Evolutionary conservation across 345 rosid genomes (phyloP), one percentile per base, ranked within the genome.

Genomic region (Lepidium sativum): DNA sequence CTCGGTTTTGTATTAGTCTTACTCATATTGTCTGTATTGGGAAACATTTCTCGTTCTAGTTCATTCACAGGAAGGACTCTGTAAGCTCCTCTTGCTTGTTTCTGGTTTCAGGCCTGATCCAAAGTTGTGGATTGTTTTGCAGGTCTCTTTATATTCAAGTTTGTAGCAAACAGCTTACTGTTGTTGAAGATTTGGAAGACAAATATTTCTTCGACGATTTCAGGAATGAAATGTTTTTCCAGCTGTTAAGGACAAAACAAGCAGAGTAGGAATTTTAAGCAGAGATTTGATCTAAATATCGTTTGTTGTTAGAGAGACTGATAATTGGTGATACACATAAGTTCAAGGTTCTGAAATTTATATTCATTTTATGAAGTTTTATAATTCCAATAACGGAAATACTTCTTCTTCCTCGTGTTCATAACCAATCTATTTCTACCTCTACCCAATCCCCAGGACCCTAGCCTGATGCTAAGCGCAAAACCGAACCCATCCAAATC

Each of bases 141-240:
- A 72, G 76, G 55, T 7, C 11, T 4, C 10, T 50, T 56, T 49
- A 25, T 25, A 25, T 25, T 25, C 29, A 25, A 25, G 44, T 25
- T 51, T 51, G 55, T 57, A 15, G 60, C 61, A 65, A 27, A 50
- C 29, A 16, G 60, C 65, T 48, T 63, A 64, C 38, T 14, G 39
- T 56, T 71, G 43, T 40, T 56, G 70, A 72, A 41, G 61, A 56
- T 72, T 65, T 59, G 67, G 60, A 38, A 42, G 65, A 42, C 34
- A 40, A 23, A 31, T 25, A 52, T 58, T 54, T 69, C 53, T 50
- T 68, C 2, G 14, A 65, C 39, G 11, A 2, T 27, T 49, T 6
- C 52, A 49, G 18, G 49, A 0, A 49, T 6, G 51, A 45, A 45
- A 40, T 38, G 20, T 32, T 71, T 54, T 62, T 27, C 39, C 32